Evolutionary conservation across 768 basidiomycete species (phyloP), one percentile per base, ranked within the genome.

Genomic region (Termitomyces heimii): DNA sequence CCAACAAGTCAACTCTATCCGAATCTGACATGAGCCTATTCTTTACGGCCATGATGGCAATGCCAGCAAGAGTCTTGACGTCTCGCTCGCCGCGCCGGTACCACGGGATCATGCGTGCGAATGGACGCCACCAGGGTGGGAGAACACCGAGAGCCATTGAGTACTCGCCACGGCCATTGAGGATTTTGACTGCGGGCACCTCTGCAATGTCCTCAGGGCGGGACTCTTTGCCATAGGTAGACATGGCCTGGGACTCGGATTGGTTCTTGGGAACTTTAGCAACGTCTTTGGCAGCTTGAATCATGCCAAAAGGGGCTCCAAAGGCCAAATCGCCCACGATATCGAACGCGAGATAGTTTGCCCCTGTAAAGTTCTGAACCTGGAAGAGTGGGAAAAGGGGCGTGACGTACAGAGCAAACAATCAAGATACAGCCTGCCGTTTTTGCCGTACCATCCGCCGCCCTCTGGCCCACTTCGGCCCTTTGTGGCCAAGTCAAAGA

Each of bases 271-370:
- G 86, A 3, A 89, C 86, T 5, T 84, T 75, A 1, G 88, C 90
- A 9, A 82, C 77, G 65, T 94, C 92, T 53, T 82, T 83, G 26
- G 81, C 86, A 6, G 86, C 81, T 53, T 81, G 65, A 59, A 95
- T 75, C 93, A 96, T 96, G 18, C 92, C 92, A 64, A 96, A 96
- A 0, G 93, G 89, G 2, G 83, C 82, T 1, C 93, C 93, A 63
- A 94, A 94, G 0, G 91, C 88, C 14, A 94, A 79, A 68, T 94
- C 90, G 69, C 89, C 91, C 44, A 94, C 89, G 63, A 93, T 91
- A 69, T 82, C 81, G 61, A 83, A 83, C 5, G 78, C 77, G 18
- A 83, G 76, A 61, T 81, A 83, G 62, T 82, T 81, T 22, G 69
- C 71, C 80, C 81, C 80, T 81, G 5, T 26, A 44, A 51, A 13